Percentiles rank a stretch among this genome's conserved stretches.
Conservation (phyloP, 306 rosid species). For the Bauhinia variegata region DNA sequence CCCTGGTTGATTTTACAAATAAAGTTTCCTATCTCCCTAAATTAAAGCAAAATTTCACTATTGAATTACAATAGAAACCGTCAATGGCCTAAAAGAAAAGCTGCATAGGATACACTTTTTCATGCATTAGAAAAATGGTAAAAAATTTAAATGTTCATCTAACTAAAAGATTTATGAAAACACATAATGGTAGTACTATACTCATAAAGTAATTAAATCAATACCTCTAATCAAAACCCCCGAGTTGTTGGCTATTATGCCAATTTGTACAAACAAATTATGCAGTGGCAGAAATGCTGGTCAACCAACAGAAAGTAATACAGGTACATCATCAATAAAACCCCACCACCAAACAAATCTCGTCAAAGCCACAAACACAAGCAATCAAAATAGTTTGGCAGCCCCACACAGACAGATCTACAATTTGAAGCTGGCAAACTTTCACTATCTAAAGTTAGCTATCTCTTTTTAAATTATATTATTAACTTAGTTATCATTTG, state of each 20-base stretch:
- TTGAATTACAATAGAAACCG: too few relatives aligned
- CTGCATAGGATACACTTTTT: too few relatives aligned
- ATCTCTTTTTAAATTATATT: too few relatives aligned
- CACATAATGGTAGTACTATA: neutral
- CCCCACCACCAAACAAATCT: neutral
- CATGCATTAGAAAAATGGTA: neutral
- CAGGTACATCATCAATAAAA: neutral
- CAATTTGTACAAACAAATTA: constrained; percentile 11
- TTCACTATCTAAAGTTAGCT: neutral
- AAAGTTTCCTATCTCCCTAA: neutral
- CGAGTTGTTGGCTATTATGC: constrained; percentile 8
- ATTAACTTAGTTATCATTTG: too few relatives aligned
- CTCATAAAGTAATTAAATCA: constrained; percentile 2
- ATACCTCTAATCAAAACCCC: constrained; percentile 9
- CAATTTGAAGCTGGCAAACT: constrained; percentile 17
- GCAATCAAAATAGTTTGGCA: constrained; percentile 11
- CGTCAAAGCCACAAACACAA: neutral
- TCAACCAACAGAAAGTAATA: constrained; percentile 8
- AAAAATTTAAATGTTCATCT: neutral
- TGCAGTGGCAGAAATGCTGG: constrained; percentile 6
- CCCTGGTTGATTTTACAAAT: constrained; percentile 15
- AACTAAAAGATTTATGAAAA: neutral
- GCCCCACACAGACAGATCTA: constrained; percentile 15
- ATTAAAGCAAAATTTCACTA: too few relatives aligned
- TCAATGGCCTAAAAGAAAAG: too few relatives aligned